Conservation (phyloP, 1,139 yeast genomes). For the Protomyces pachydermus region DNA sequence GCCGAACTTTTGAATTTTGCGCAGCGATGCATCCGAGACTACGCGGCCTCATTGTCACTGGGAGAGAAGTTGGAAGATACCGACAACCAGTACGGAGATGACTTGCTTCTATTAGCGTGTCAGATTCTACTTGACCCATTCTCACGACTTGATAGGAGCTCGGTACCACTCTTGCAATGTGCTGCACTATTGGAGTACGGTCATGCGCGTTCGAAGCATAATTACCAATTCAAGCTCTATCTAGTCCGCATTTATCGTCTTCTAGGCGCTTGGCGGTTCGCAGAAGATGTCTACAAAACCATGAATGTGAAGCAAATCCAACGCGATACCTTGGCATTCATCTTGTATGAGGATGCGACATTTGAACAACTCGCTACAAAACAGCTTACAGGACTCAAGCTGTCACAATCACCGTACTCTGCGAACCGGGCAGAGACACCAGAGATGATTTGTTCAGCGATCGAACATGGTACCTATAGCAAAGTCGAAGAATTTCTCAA, state of each 20-base stretch:
- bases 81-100: constrained; percentile 64
- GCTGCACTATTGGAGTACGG: constrained; percentile 50
- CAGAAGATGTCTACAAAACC: constrained; percentile 49
- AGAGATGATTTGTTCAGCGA: constrained; percentile 48
- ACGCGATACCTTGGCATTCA: constrained; percentile 65
- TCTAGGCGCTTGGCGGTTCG: constrained; percentile 53
- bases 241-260: constrained; percentile 58
- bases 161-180: constrained; percentile 38
- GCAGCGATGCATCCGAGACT: constrained; percentile 41
- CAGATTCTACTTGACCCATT: constrained; percentile 34
- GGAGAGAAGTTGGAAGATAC: constrained; percentile 47
- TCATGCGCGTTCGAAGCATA: constrained; percentile 52
- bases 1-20: constrained; percentile 36
- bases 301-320: constrained; percentile 73
- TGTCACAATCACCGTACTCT: constrained; percentile 44
- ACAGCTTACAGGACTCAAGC: constrained; percentile 6
- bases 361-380: constrained; percentile 33
- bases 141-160: constrained; percentile 5
- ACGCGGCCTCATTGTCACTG: constrained; percentile 39
- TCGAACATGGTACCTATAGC: constrained; percentile 52
- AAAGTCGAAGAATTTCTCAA: constrained; percentile 59
- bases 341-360: constrained; percentile 43
- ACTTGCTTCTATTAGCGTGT: constrained; percentile 53
- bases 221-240: constrained; percentile 67
- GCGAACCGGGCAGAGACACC: constrained; percentile 52